Conservation (phyloP, 768 basidiomycete genomes). For the Naganishia randhawae region DNA sequence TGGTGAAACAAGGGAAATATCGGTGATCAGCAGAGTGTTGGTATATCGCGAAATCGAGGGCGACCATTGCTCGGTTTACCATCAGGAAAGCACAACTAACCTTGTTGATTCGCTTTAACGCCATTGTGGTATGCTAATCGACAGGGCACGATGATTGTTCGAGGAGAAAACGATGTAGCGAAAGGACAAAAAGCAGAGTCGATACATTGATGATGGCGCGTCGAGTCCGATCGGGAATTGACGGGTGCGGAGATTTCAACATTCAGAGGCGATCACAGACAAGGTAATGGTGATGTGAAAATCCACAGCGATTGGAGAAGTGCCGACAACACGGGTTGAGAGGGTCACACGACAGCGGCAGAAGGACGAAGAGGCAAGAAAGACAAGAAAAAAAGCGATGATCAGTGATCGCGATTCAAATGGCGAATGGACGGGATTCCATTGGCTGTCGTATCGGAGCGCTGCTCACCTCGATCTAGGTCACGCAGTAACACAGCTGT, state of each 20-base stretch:
- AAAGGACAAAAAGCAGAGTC: neutral
- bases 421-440: neutral
- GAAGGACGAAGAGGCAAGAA: neutral
- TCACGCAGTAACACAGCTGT: neutral
- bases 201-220: neutral
- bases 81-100: conserved; percentile 53
- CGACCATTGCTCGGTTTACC: neutral
- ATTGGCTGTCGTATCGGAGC: neutral
- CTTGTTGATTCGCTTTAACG: conserved; percentile 99
- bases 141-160: neutral
- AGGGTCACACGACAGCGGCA: neutral
- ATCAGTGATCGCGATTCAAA: neutral
- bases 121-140: conserved; percentile 58
- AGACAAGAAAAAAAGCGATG: neutral
- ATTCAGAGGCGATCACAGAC: neutral
- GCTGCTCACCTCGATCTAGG: neutral
- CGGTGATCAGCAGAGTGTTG: conserved; percentile 1
- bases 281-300: neutral
- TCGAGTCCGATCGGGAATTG: neutral
- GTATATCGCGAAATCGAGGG: too few relatives aligned
- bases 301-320: too few relatives aligned
- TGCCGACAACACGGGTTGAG: too few relatives aligned
- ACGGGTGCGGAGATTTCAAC: neutral
- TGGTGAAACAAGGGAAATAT: neutral
- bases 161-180: neutral